These are phyloP conservation scores for Penicillium tannophilum DNA, from an alignment of 495 filamentous ascomycete genomes.

Conservation along the genomic window DNA sequence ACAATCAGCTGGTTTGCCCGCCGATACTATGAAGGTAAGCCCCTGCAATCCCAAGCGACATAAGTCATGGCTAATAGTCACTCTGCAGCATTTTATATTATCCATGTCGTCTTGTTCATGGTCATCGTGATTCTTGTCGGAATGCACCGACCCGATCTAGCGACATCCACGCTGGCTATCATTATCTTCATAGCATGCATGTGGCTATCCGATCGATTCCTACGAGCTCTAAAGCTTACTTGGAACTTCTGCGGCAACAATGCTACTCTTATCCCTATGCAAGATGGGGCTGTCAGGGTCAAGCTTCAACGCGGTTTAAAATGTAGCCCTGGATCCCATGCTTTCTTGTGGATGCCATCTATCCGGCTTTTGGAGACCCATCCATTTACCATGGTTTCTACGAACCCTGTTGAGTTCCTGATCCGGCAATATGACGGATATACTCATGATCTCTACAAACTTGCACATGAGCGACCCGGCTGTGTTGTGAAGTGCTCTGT, in stretches of 20 bases:
- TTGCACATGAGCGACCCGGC: conserved; percentile 52
- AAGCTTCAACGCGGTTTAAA: conserved; percentile 48
- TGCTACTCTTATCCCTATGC: conserved; percentile 55
- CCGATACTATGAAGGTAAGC: conserved; percentile 51
- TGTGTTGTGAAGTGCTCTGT: conserved; percentile 51
- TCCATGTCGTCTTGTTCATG: conserved; percentile 56
- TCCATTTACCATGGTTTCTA: conserved; percentile 63
- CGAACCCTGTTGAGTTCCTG: conserved; percentile 52
- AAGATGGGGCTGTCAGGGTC: conserved; percentile 57
- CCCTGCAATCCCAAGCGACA: neutral
- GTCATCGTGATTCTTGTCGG: conserved; percentile 51
- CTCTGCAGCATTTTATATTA: conserved; percentile 52
- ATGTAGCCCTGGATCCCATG: conserved; percentile 58
- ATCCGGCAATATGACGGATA: conserved; percentile 59
- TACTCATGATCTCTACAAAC: conserved; percentile 53
- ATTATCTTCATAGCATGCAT: conserved; percentile 47
- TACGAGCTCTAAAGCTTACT: conserved; percentile 47
- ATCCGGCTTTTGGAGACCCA: conserved; percentile 59
- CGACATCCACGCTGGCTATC: conserved; percentile 40
- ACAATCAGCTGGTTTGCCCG: conserved; percentile 33
- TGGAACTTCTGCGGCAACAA: conserved; percentile 55
- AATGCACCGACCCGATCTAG: conserved; percentile 53
- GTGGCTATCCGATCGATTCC: conserved; percentile 54
- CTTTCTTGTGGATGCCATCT: conserved; percentile 62
- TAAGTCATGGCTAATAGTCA: neutral